Percentiles rank a stretch among this genome's conserved stretches.
Evolutionary conservation across 2,329 filamentous ascomycete genomes (phyloP).

Genomic region (Fusarium pseudocircinatum): DNA sequence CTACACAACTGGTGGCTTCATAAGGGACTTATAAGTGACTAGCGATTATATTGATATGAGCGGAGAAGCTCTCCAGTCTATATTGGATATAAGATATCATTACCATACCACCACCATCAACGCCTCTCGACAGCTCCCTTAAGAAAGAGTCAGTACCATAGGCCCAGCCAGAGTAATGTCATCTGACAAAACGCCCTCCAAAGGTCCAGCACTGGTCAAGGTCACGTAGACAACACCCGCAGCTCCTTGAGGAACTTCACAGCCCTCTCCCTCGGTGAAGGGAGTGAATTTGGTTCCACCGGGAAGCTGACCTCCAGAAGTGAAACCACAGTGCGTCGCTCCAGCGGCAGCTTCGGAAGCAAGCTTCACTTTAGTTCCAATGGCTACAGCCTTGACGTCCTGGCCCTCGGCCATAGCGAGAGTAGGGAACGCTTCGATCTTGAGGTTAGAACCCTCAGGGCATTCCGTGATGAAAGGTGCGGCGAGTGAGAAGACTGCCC

Average conservation of each 20-base stretch:
- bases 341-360: conserved; percentile 59
- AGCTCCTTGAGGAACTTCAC: conserved; percentile 69
- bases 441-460: conserved; percentile 69
- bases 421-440: conserved; percentile 69
- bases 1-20: not conserved
- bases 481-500: conserved; percentile 77
- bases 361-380: conserved; percentile 49
- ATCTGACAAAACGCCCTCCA: conserved; percentile 64
- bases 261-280: conserved; percentile 63
- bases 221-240: conserved; percentile 74
- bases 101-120: conserved; percentile 3
- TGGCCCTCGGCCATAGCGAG: conserved; percentile 61
- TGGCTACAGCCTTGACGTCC: conserved; percentile 50
- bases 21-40: conserved; percentile 1
- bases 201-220: conserved; percentile 64
- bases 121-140: not conserved
- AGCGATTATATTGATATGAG: conserved; percentile 26
- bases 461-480: conserved; percentile 77
- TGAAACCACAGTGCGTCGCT: conserved; percentile 73
- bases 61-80: conserved; percentile 10
- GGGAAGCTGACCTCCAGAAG: conserved; percentile 64
- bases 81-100: conserved; percentile 18
- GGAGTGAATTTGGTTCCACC: conserved; percentile 69
- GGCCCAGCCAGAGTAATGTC: conserved; percentile 73
- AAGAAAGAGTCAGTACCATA: conserved; percentile 64